phyloP scores from a whole-genome alignment of 2,329 filamentous ascomycete genomes.

The Penicillium polonicum region DNA sequence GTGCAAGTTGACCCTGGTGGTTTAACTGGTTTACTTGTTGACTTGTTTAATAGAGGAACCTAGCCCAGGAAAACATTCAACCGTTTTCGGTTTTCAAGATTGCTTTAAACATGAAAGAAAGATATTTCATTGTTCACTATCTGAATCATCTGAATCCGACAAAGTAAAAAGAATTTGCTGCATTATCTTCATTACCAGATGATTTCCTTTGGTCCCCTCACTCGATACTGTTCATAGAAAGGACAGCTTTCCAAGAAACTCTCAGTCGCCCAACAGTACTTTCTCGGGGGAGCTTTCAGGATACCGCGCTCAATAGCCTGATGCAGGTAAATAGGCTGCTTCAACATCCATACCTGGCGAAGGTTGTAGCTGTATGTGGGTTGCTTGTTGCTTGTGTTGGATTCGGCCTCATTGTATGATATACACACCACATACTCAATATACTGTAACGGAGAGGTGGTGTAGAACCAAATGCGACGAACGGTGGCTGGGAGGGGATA shows the following conservation, averaged over 20 bases:
- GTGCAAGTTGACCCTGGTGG: no score
- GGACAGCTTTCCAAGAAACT: background rate
- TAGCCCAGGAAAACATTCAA: background rate
- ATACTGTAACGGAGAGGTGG: background rate
- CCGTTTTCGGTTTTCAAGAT: background rate
- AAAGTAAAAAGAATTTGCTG: background rate
- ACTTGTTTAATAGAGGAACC: no score
- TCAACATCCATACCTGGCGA: conserved; percentile 5
- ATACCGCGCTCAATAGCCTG: background rate
- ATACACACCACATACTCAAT: conserved; percentile 5
- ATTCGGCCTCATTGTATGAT: background rate
- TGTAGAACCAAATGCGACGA: conserved; percentile 3
- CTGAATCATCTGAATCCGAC: background rate
- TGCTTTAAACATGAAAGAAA: background rate
- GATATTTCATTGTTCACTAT: background rate
- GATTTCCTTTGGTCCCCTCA: background rate
- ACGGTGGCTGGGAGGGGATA: background rate
- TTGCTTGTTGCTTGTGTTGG: background rate
- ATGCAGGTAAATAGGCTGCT: background rate
- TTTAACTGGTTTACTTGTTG: no score
- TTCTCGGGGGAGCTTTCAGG: background rate
- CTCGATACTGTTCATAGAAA: background rate
- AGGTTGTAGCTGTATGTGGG: background rate
- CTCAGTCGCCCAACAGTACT: background rate
- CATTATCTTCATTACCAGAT: background rate